Percentiles rank a stretch among this genome's conserved stretches.
These are phyloP conservation scores for Fusarium nodosum DNA, from an alignment of 2,329 filamentous ascomycete genomes.

Conservation along the genomic window DNA sequence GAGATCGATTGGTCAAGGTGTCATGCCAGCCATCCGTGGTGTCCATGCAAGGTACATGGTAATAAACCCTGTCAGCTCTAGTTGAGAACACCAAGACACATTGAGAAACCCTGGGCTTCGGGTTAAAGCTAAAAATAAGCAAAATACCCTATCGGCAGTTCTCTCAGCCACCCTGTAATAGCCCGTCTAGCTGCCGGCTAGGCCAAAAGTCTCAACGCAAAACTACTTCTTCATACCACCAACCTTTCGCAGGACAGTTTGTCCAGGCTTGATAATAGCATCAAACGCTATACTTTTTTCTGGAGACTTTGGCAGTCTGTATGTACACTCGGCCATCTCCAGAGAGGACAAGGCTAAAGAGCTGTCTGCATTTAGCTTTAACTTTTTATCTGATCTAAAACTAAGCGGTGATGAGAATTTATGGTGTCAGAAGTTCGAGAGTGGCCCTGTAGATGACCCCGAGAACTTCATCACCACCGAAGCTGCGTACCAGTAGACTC, in stretches of 20 bases:
- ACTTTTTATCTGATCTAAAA: not conserved
- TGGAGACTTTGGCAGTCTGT: not conserved
- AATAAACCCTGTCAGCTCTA: not conserved
- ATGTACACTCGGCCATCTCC: not conserved
- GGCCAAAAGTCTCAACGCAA: not conserved
- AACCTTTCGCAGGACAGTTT: not conserved
- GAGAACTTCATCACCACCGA: not conserved
- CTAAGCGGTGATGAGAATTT: not conserved
- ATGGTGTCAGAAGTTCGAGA: not conserved
- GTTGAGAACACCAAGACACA: too few relatives aligned
- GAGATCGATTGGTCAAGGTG: not conserved
- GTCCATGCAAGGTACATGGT: not conserved
- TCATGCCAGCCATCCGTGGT: not conserved
- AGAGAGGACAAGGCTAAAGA: not conserved
- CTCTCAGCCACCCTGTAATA: not conserved
- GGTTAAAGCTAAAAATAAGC: too few relatives aligned
- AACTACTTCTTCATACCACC: not conserved
- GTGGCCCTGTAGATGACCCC: not conserved
- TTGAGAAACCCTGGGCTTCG: too few relatives aligned
- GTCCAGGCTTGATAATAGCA: not conserved
- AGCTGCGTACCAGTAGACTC: not conserved
- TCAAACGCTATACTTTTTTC: not conserved
- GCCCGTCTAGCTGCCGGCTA: not conserved
- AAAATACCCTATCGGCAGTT: not conserved
- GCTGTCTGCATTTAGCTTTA: not conserved